phyloP scores from a whole-genome alignment of 495 filamentous ascomycete species.

The Pyrenula massariospora region DNA sequence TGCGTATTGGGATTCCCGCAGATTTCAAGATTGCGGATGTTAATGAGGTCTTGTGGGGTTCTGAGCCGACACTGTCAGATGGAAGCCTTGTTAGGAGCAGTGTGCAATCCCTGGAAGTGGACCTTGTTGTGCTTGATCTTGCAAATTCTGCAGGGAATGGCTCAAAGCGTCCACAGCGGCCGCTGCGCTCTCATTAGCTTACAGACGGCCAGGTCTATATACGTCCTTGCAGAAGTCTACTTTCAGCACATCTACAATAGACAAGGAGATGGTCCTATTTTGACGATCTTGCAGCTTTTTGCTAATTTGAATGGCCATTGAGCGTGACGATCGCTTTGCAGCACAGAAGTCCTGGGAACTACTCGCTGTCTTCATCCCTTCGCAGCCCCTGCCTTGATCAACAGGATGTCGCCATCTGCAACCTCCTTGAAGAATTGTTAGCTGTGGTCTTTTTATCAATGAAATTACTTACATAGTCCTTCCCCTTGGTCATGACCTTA shows the following conservation, averaged over 20 bases:
- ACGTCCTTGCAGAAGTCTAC: too few relatives aligned
- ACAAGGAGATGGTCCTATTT: too few relatives aligned
- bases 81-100: background rate
- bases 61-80: background rate
- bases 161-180: too few relatives aligned
- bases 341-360: too few relatives aligned
- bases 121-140: background rate
- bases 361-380: constrained; percentile 51
- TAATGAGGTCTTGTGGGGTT: background rate
- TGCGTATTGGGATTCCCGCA: background rate
- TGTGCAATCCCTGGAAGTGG: background rate
- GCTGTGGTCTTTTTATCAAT: constrained; percentile 52
- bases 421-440: constrained; percentile 5
- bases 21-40: background rate
- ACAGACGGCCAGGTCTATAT: too few relatives aligned
- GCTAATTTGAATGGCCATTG: too few relatives aligned
- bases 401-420: constrained; percentile 45
- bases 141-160: background rate
- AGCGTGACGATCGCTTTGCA: too few relatives aligned
- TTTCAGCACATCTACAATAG: too few relatives aligned
- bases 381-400: constrained; percentile 94
- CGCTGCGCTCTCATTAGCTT: too few relatives aligned
- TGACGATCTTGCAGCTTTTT: too few relatives aligned
- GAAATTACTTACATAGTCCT: constrained; percentile 62
- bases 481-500: constrained; percentile 97